Conservation (phyloP, 1,139 yeast genomes). For the Magnusiomyces tetraspermus region DNA sequence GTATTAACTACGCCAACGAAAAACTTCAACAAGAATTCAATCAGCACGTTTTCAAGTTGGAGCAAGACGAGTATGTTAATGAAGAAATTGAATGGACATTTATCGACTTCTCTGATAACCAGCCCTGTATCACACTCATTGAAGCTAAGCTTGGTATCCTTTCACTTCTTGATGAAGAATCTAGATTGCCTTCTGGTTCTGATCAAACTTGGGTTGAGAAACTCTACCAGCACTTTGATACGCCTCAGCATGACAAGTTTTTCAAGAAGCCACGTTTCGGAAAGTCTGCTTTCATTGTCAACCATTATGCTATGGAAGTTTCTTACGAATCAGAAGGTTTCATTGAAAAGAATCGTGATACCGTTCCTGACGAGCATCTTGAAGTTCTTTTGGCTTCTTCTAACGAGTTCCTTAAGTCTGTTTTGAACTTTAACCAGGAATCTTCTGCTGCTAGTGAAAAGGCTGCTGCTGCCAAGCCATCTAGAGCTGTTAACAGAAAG, state of each 20-base stretch:
- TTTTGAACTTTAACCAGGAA: slow-evolving; percentile 57
- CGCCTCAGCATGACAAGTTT: slow-evolving; percentile 66
- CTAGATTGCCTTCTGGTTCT: slow-evolving; percentile 87
- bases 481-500: slow-evolving; percentile 50
- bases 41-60: slow-evolving; percentile 93
- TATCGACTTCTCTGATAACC: slow-evolving; percentile 92
- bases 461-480: slow-evolving; percentile 22
- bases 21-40: slow-evolving; percentile 95
- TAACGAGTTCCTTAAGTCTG: slow-evolving; percentile 53
- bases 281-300: slow-evolving; percentile 77
- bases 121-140: slow-evolving; percentile 89
- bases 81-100: slow-evolving; percentile 97
- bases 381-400: slow-evolving; percentile 68
- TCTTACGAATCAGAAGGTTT: slow-evolving; percentile 89
- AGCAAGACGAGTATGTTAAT: slow-evolving; percentile 85
- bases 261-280: slow-evolving; percentile 95
- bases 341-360: slow-evolving; percentile 93
- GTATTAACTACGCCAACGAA: slow-evolving; percentile 96
- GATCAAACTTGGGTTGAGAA: slow-evolving; percentile 91
- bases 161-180: slow-evolving; percentile 87
- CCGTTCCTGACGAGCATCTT: slow-evolving; percentile 91
- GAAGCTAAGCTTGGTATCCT: slow-evolving; percentile 85
- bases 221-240: slow-evolving; percentile 75
- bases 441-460: slow-evolving; percentile 34
- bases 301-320: slow-evolving; percentile 93